Evolutionary conservation across 441 rosid genomes (phyloP).

Genomic region (Gossypium laxum): DNA sequence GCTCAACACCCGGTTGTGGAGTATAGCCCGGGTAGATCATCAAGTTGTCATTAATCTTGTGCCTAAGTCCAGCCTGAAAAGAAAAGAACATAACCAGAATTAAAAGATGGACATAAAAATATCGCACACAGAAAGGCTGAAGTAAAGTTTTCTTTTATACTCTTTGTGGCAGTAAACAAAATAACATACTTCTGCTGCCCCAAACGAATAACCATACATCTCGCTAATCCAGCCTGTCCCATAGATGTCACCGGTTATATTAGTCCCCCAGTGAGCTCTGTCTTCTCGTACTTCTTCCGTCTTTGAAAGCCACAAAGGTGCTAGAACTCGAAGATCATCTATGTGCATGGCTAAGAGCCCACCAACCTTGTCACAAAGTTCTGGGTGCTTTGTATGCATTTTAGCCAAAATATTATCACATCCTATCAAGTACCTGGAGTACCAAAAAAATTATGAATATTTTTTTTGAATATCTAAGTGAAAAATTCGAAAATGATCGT

Average conservation of each 20-base stretch:
- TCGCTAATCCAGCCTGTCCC: conserved; percentile 96
- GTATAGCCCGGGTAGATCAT: conserved; percentile 94
- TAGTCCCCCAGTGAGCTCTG: conserved; percentile 83
- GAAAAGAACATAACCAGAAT: conserved; percentile 12
- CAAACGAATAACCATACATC: conserved; percentile 99
- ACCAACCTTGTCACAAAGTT: conserved; percentile 91
- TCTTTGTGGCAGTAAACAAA: conserved; percentile 8
- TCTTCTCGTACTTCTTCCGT: conserved; percentile 94
- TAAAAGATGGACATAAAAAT: not conserved
- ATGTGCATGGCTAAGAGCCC: conserved; percentile 96
- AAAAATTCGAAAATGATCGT: not conserved
- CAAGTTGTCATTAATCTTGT: conserved; percentile 73
- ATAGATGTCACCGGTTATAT: conserved; percentile 88
- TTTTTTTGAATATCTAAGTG: not conserved
- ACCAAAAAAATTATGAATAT: conserved; percentile 3
- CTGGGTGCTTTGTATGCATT: conserved; percentile 71
- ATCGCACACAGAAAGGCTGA: not conserved
- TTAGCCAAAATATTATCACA: conserved; percentile 81
- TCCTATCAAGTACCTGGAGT: conserved; percentile 73
- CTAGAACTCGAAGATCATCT: conserved; percentile 80
- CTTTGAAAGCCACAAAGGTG: conserved; percentile 93
- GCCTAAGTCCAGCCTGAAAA: conserved; percentile 78
- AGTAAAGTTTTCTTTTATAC: not conserved
- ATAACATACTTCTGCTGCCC: conserved; percentile 80
- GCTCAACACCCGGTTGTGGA: conserved; percentile 74